Evolutionary conservation across 2,329 filamentous ascomycete species (phyloP), one percentile per base, ranked within the genome.

Genomic region (Phaeosphaeria sp.): DNA sequence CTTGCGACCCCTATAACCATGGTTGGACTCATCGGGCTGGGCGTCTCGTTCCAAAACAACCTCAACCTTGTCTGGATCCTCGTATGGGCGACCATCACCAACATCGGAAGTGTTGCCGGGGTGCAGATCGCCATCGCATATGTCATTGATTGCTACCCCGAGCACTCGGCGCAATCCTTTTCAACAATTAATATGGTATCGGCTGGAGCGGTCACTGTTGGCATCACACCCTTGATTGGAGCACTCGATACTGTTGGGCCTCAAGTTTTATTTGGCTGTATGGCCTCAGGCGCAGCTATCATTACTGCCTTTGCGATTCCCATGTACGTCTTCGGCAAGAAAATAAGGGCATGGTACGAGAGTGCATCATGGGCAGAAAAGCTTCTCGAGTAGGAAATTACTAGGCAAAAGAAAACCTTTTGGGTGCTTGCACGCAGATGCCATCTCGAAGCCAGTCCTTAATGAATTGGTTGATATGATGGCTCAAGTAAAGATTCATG

Each of bases 321-420:
- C 2, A 23, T 63, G 46, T 59, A 63, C 41, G 46, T 63, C 1
- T 63, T 56, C 46, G 60, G 60, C 13, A 63, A 63, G 43, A 63
- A 53, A 47, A 55, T 61, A 21, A 49, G 60, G 11, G 60, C 60
- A 17, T 63, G 58, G 60, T 63, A 60, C 27, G 57, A 57, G 25
- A 43, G 20, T 50, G 51, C 54, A 7, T 3, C 57, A 2, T 62
- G 56, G 56, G 54, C 60, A 6, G 54, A 60, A 23, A 50, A 50
- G 10, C 46, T 62, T n/a, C 48, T 62, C 17, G 49, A 57, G 11
- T 62, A 55, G 36, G 33, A 50, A 46, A 50, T n/a, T n/a, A n/a
- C n/a, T n/a, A n/a, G n/a, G n/a, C 3, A 49, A 44, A 46, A 44
- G 43, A 44, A 54, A 27, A 23, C 21, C 21, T 18, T 23, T 13